phyloP scores from a whole-genome alignment of 306 rosid genomes.

The Citrullus colocynthis region DNA sequence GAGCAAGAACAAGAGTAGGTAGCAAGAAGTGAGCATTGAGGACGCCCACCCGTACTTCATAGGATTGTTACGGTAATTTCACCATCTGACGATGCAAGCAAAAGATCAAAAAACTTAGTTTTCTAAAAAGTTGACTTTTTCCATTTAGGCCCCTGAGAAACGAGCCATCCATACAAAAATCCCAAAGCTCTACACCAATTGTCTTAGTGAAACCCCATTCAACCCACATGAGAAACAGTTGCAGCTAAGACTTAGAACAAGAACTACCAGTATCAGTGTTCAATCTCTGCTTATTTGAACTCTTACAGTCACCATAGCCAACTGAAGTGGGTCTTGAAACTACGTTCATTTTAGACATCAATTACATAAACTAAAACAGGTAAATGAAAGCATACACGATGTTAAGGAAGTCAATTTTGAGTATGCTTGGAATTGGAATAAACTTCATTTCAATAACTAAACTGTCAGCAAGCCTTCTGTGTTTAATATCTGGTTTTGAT shows the following conservation, averaged over 20 bases:
- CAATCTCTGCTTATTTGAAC: background rate
- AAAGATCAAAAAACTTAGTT: too few species aligned
- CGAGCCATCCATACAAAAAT: too few species aligned
- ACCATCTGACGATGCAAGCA: too few species aligned
- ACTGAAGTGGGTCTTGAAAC: background rate
- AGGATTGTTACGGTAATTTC: too few species aligned
- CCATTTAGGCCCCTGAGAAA: too few species aligned
- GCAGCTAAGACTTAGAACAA: background rate
- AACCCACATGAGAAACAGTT: background rate
- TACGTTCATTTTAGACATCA: background rate
- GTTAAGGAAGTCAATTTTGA: background rate
- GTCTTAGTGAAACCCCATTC: background rate
- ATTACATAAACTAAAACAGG: background rate
- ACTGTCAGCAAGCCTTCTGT: background rate
- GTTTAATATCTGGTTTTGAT: background rate
- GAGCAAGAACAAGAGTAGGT: too few species aligned
- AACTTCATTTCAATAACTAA: too few species aligned
- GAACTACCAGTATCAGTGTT: background rate
- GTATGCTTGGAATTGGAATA: background rate
- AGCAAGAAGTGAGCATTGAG: too few species aligned
- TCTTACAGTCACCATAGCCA: background rate
- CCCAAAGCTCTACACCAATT: background rate
- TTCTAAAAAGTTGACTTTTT: too few species aligned
- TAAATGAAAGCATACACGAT: background rate
- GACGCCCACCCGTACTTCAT: too few species aligned